These are phyloP conservation scores for Hymenotorrendiella dingleyae DNA, from an alignment of 2,329 filamentous ascomycete genomes.

Conservation along the genomic window DNA sequence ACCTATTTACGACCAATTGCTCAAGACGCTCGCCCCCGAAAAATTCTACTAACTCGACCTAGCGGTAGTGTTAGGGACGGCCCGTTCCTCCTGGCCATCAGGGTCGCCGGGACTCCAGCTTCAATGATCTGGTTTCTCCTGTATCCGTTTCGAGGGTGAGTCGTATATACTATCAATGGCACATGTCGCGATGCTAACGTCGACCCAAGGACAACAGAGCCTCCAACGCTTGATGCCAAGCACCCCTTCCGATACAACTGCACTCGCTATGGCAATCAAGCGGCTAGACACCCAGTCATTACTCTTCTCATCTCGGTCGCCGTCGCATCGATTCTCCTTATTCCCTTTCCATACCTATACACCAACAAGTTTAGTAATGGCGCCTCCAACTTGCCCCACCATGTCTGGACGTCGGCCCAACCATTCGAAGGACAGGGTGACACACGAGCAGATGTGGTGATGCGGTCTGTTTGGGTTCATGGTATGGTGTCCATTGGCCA, in stretches of 20 bases:
- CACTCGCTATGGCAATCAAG: slow-evolving; percentile 63
- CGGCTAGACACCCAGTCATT: slow-evolving; percentile 66
- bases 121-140: slow-evolving; percentile 70
- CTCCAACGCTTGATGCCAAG: slow-evolving; percentile 55
- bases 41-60: neutral
- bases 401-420: slow-evolving; percentile 75
- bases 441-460: slow-evolving; percentile 62
- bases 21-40: neutral
- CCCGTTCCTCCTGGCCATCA: slow-evolving; percentile 14
- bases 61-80: slow-evolving; percentile 15
- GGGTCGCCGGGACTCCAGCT: slow-evolving; percentile 15
- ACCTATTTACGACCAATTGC: too few relatives aligned
- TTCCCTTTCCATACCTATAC: slow-evolving; percentile 70
- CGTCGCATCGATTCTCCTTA: slow-evolving; percentile 63
- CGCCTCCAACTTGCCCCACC: slow-evolving; percentile 65
- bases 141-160: slow-evolving; percentile 68
- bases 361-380: slow-evolving; percentile 66
- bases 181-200: neutral
- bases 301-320: slow-evolving; percentile 71
- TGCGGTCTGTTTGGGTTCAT: slow-evolving; percentile 78
- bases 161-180: slow-evolving; percentile 32
- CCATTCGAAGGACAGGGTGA: slow-evolving; percentile 48
- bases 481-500: slow-evolving; percentile 34
- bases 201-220: slow-evolving; percentile 61
- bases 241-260: slow-evolving; percentile 62